A percentile compares a stretch with the other conserved stretches of the same genome.
Evolutionary conservation across 441 rosid genomes (phyloP).

Genomic region (Breynia disticha): DNA sequence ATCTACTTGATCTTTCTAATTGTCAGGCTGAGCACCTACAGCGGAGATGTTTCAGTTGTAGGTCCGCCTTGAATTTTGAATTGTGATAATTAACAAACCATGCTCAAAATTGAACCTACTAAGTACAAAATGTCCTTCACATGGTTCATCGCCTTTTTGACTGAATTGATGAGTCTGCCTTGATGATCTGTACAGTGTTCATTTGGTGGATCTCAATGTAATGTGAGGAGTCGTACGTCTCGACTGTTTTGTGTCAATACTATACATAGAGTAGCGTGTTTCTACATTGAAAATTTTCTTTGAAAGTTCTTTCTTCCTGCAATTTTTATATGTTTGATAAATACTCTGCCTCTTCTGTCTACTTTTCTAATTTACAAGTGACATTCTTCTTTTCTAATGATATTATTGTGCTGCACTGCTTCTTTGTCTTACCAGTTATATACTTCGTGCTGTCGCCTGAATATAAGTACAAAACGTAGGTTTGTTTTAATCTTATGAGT

Average conservation of each 20-base stretch:
- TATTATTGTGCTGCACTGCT: background rate
- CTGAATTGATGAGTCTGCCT: background rate
- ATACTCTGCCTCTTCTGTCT: background rate
- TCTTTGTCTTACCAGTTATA: too few species aligned
- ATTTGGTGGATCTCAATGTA: background rate
- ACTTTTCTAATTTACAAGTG: background rate
- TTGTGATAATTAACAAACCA: background rate
- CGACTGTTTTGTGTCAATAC: background rate
- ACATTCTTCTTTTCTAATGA: background rate
- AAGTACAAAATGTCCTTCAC: background rate
- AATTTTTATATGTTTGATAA: background rate
- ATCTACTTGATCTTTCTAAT: constrained; percentile 47
- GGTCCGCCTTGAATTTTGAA: background rate
- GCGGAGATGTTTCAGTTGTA: constrained; percentile 21
- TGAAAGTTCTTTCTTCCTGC: background rate
- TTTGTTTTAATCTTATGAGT: too few species aligned
- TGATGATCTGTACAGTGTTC: constrained; percentile 3
- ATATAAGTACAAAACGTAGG: too few species aligned
- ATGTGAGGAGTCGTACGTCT: background rate
- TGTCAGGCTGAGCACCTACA: constrained; percentile 41
- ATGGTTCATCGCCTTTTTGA: background rate
- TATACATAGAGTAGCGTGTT: background rate
- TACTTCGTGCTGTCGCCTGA: too few species aligned
- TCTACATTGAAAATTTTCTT: background rate
- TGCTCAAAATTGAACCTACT: background rate